Evolutionary conservation across 140 eudicot genomes (phyloP).

Genomic region (Cichorium intybus): DNA sequence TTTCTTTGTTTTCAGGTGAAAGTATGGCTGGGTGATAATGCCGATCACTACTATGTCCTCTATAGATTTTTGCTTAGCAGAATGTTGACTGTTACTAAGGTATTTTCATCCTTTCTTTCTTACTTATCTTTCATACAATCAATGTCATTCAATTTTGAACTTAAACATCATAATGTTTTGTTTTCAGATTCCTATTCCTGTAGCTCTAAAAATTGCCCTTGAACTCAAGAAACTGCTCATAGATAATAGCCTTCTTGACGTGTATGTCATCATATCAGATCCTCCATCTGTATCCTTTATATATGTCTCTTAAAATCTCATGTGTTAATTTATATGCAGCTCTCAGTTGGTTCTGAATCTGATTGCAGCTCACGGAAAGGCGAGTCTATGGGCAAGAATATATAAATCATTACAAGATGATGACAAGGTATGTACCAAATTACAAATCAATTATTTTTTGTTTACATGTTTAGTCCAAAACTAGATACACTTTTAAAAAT

Average conservation of each 20-base stretch:
- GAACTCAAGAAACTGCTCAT: conserved; percentile 95
- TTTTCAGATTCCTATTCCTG: conserved; percentile 90
- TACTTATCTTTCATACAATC: not conserved
- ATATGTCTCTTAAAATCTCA: conserved; percentile 7
- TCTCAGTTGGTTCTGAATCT: conserved; percentile 76
- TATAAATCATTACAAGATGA: conserved; percentile 90
- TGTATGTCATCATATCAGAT: conserved; percentile 47
- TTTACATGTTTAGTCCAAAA: no score
- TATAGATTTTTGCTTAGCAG: conserved; percentile 95
- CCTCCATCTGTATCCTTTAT: conserved; percentile 2
- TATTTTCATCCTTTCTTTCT: not conserved
- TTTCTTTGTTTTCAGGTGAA: not conserved
- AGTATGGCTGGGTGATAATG: conserved; percentile 97
- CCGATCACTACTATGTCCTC: conserved; percentile 94
- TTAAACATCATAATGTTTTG: conserved; percentile 15
- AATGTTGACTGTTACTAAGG: conserved; percentile 97
- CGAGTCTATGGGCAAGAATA: conserved; percentile 92
- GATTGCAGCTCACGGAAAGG: conserved; percentile 90
- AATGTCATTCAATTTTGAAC: conserved; percentile 7
- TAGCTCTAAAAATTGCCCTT: conserved; percentile 90
- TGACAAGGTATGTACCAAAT: conserved; percentile 63
- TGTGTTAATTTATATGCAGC: conserved; percentile 41
- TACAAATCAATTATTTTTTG: not conserved
- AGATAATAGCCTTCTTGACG: conserved; percentile 93
- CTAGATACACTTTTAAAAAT: no score